Evolutionary conservation across 768 basidiomycete species (phyloP).

Genomic region (Phylloporus arenicola): DNA sequence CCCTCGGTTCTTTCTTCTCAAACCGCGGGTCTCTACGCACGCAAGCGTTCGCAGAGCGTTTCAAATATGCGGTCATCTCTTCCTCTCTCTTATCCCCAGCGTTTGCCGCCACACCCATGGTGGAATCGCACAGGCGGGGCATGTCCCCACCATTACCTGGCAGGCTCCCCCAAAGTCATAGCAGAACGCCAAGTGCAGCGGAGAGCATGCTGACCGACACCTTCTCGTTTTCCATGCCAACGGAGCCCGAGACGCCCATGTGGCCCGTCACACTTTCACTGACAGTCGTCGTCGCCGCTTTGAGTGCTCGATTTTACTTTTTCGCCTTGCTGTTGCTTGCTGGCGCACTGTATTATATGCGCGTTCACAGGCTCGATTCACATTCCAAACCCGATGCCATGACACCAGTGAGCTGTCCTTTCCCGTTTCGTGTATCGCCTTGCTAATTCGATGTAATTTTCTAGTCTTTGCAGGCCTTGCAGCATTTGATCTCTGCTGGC

Average conservation of each 20-base stretch:
- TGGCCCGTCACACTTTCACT: constrained; percentile 38
- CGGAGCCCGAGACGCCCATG: constrained; percentile 33
- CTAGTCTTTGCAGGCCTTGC: constrained; percentile 61
- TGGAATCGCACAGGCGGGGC: constrained; percentile 28
- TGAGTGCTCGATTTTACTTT: constrained; percentile 41
- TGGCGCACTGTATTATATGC: constrained; percentile 36
- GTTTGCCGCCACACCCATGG: constrained; percentile 38
- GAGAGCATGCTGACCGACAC: constrained; percentile 21
- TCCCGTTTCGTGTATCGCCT: neutral
- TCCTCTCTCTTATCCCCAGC: constrained; percentile 66
- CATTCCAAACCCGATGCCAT: constrained; percentile 42
- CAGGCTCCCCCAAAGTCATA: constrained; percentile 34
- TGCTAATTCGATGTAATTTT: constrained; percentile 4
- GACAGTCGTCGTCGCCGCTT: constrained; percentile 35
- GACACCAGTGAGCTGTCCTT: constrained; percentile 43
- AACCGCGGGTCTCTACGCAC: constrained; percentile 32
- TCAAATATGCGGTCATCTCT: constrained; percentile 81
- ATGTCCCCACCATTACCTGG: constrained; percentile 43
- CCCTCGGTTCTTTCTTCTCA: constrained; percentile 36
- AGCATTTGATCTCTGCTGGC: constrained; percentile 63
- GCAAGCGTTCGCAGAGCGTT: constrained; percentile 63
- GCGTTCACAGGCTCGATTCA: constrained; percentile 31
- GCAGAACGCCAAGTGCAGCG: constrained; percentile 39
- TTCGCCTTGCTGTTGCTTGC: constrained; percentile 36
- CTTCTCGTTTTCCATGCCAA: constrained; percentile 23